phyloP scores from a whole-genome alignment of 257 asterid genomes.

The Solanum acaule region DNA sequence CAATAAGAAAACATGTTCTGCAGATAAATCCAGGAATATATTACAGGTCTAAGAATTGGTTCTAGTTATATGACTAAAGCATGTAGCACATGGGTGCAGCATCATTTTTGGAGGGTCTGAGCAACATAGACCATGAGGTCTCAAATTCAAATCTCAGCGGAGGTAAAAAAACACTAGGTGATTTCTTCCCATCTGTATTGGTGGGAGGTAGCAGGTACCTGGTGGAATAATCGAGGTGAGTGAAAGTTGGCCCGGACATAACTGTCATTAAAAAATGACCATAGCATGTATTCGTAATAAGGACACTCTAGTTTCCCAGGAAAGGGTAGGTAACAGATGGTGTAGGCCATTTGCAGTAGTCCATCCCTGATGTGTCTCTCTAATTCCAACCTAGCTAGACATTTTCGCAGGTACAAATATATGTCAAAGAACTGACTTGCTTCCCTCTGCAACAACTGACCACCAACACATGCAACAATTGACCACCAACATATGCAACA shows the following conservation, averaged over 20 bases:
- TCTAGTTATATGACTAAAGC: background rate
- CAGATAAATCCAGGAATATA: background rate
- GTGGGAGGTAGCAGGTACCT: background rate
- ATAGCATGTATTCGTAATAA: background rate
- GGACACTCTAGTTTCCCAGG: background rate
- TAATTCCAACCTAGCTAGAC: background rate
- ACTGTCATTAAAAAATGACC: background rate
- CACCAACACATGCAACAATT: background rate
- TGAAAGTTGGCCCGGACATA: background rate
- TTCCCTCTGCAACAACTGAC: background rate
- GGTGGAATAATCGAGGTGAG: background rate
- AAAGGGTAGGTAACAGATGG: background rate
- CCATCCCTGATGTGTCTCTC: background rate
- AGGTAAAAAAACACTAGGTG: background rate
- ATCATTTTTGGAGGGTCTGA: background rate
- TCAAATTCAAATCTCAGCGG: background rate
- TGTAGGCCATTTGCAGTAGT: background rate
- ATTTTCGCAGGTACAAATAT: background rate
- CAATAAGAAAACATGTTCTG: background rate
- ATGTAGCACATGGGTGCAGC: background rate
- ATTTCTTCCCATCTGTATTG: background rate
- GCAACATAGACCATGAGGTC: background rate
- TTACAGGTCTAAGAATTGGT: background rate
- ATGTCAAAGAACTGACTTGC: background rate
- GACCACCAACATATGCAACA: background rate